Percentiles rank a stretch among this genome's conserved stretches.
Conservation (phyloP, 192 early-diverging fungal genomes). For the Allomyces arbusculus region DNA sequence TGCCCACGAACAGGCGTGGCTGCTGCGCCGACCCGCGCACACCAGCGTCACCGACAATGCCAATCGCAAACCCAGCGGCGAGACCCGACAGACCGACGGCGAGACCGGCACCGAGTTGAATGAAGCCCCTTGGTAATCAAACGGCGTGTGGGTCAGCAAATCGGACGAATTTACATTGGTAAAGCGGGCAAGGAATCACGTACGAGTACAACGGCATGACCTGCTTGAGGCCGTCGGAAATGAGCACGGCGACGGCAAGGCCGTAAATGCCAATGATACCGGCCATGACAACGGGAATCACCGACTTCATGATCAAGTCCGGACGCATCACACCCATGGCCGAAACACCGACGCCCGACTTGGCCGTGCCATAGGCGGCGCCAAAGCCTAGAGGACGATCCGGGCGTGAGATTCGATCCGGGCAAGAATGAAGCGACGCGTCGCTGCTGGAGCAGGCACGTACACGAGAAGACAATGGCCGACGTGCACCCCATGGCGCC, state of each 20-base stretch:
- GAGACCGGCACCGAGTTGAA: slow-evolving; percentile 61
- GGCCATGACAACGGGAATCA: slow-evolving; percentile 91
- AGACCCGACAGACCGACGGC: slow-evolving; percentile 64
- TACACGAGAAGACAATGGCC: slow-evolving; percentile 79
- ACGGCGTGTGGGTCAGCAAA: not conserved
- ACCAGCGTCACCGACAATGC: slow-evolving; percentile 74
- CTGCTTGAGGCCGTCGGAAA: slow-evolving; percentile 53
- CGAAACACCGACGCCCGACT: slow-evolving; percentile 72
- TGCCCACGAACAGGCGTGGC: slow-evolving; percentile 61
- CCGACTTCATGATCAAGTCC: slow-evolving; percentile 67
- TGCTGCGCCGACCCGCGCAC: slow-evolving; percentile 65
- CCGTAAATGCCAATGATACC: slow-evolving; percentile 99
- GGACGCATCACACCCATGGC: slow-evolving; percentile 71
- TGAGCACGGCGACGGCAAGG: slow-evolving; percentile 84
- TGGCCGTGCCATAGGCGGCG: slow-evolving; percentile 81
- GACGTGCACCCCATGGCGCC: slow-evolving; percentile 77
- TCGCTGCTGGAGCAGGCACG: slow-evolving; percentile 11
- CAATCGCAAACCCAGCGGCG: slow-evolving; percentile 80
- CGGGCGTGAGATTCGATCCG: not conserved
- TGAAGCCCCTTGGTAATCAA: slow-evolving; percentile 38
- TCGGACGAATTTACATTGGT: not conserved
- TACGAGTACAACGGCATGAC: slow-evolving; percentile 44
- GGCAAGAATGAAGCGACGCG: not conserved
- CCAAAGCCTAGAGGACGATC: slow-evolving; percentile 43
- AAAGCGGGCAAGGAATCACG: not conserved